Evolutionary conservation across 2,329 filamentous ascomycete species (phyloP), one percentile per base, ranked within the genome.

Genomic region (Ceratocystis destructans): DNA sequence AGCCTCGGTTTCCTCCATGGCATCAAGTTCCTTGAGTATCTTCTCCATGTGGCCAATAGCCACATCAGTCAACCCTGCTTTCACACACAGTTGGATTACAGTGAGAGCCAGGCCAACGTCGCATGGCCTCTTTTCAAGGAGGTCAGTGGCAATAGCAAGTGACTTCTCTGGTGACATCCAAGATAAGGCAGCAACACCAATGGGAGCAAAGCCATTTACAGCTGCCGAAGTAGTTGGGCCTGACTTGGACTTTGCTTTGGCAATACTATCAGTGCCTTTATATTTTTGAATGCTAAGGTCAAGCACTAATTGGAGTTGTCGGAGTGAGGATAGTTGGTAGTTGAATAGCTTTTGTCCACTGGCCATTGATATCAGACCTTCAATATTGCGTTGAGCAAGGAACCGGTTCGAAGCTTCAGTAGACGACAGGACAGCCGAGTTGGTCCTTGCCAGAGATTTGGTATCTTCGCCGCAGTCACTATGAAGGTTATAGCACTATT

Each of bases 101-200:
- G 89, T 91, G 48, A 96, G 79, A 28, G 89, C 77, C 2, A 96
- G 79, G 1, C 92, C 93, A 25, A 96, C 79, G 72, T 96, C 68
- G n/a, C 31, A 37, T 20, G 69, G 66, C 33, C 65, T 61, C 17
- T 64, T 45, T 20, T 45, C 45, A 1, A 69, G 63, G 17, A 70
- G 62, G 28, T 50, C 64, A 28, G 46, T 57, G 17, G 64, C 64
- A 46, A 61, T 63, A 46, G 66, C 62, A 31, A 69, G 61, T 3
- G 66, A 8, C 44, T 68, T 65, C 20, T 65, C 65, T 10, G 61
- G 55, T 12, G 37, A 31, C 7, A 41, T 46, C 64, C 66, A 67
- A 5, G 61, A 64, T 5, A 37, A 33, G 2, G 69, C 69, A 33
- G 64, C 64, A 22, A 65, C n/a, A n/a, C 66, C 66, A 50, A 68